Base-by-base conservation (phyloP, 768 basidiomycete species). In the Pleurotus tuoliensis region DNA sequence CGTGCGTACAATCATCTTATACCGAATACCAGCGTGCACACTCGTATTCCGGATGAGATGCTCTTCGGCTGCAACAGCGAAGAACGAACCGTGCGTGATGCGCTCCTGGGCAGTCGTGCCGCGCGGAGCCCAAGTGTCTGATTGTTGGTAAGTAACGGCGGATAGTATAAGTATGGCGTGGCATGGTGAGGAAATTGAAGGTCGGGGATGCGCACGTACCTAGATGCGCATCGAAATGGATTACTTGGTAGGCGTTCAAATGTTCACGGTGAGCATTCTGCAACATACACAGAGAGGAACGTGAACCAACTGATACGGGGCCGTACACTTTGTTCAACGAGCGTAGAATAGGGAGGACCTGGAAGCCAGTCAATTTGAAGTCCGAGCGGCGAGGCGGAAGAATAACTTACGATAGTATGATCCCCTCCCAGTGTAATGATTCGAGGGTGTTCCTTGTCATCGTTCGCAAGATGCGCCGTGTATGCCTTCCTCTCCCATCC, bases 21-120 rank as follows among this genome's bases (percentile, higher is more conserved):
- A 83, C 38, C 87, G 73, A 59, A 88, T 81, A 5, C 87, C 87
- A 18, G 82, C 87, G 63, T 88, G 87, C n/a, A 88, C 78, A 55
- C 82, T 84, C 5, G 75, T 73, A 59, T 82, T 80, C 41, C 76
- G 69, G 64, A 88, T 72, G 22, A 85, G 76, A 2, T 79, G 78
- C 55, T 85, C 82, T 60, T 82, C 75, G 9, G 71, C 72, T 0
- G 87, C 87, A 38, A 81, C 62, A 67, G 78, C 77, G 69, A 88
- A 89, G 73, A 84, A 87, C 5, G 81, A 80, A 24, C 83, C 86
- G 58, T 87, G 86, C 9, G 77, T 86, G 56, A 86, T 70, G 55
- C 67, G 77, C 30, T 50, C 49, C 67, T 74, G 78, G 40, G 65
- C 74, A 47, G 73, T 72, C 39, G 63, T 58, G 11, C 76, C 79